Percentiles rank a stretch among this genome's conserved stretches.
These are phyloP conservation scores for Pulicaria dysenterica DNA, from an alignment of 129 eudicot species.

Conservation along the genomic window DNA sequence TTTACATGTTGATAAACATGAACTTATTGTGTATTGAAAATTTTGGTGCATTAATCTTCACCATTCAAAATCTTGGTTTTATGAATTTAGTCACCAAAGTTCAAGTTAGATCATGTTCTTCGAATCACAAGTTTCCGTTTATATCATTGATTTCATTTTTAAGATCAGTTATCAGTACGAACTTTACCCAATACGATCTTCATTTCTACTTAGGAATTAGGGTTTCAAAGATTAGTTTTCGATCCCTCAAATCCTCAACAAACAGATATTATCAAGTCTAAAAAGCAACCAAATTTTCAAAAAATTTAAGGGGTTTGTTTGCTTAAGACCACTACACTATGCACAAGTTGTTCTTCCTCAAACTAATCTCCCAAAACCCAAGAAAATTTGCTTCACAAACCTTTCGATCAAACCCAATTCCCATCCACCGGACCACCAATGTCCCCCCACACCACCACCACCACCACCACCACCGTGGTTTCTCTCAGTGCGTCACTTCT, in stretches of 20 bases:
- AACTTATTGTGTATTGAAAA: too few species aligned
- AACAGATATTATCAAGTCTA: neutral
- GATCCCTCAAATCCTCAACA: neutral
- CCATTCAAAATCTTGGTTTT: too few species aligned
- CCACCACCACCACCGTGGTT: slow-evolving; percentile 20
- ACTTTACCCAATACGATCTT: neutral
- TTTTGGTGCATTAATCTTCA: too few species aligned
- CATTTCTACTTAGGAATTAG: slow-evolving; percentile 16
- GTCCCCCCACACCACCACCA: slow-evolving; percentile 10
- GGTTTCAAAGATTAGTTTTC: slow-evolving; percentile 9
- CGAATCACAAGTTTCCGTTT: too few species aligned
- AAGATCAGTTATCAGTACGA: too few species aligned
- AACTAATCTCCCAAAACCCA: slow-evolving; percentile 45
- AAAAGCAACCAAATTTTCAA: slow-evolving; percentile 10
- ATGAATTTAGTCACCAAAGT: too few species aligned
- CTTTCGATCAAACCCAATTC: slow-evolving; percentile 47
- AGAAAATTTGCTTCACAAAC: slow-evolving; percentile 35
- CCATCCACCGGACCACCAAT: slow-evolving; percentile 29
- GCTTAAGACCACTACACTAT: slow-evolving; percentile 35
- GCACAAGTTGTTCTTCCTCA: slow-evolving; percentile 61
- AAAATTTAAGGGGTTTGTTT: slow-evolving; percentile 5
- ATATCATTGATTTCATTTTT: too few species aligned
- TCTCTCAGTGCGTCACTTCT: slow-evolving; percentile 25
- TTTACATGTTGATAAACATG: too few species aligned
- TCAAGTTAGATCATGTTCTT: too few species aligned